A percentile compares a stretch with the other conserved stretches of the same genome.
phyloP scores from a whole-genome alignment of 176 grass and related monocot genomes.

The Poa annua region DNA sequence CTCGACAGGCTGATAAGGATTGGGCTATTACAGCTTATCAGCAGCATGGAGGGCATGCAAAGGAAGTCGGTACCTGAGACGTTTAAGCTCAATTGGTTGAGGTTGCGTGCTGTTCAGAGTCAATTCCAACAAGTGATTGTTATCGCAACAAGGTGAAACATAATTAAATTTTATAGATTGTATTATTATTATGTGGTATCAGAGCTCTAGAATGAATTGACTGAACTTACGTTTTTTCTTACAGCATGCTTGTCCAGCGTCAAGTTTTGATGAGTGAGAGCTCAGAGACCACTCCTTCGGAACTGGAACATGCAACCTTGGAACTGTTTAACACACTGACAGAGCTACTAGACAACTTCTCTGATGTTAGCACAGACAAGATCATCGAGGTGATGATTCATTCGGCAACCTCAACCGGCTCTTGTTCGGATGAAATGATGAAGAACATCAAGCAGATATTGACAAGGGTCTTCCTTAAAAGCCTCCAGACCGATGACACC shows the following conservation, averaged over 20 bases:
- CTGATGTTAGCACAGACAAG: constrained; percentile 64
- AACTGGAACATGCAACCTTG: constrained; percentile 48
- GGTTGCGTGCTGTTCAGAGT: constrained; percentile 76
- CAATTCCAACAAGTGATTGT: constrained; percentile 90
- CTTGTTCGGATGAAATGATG: constrained; percentile 41
- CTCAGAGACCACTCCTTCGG: constrained; percentile 34
- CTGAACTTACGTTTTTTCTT: neutral
- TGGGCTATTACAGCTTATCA: constrained; percentile 74
- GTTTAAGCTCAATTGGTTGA: constrained; percentile 74
- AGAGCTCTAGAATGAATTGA: neutral
- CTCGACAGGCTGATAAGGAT: constrained; percentile 61
- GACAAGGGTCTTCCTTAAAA: constrained; percentile 74
- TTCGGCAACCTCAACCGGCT: constrained; percentile 28
- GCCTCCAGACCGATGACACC: constrained; percentile 66
- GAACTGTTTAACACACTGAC: constrained; percentile 51
- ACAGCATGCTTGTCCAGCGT: constrained; percentile 79
- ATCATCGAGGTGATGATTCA: constrained; percentile 62
- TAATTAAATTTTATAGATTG: neutral
- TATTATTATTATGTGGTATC: neutral
- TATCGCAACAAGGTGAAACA: constrained; percentile 68
- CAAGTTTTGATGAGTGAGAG: constrained; percentile 76
- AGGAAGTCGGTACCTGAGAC: constrained; percentile 65
- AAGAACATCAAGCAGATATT: constrained; percentile 69
- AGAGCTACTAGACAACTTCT: constrained; percentile 54
- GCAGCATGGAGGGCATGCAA: constrained; percentile 61